These are phyloP conservation scores for Arthrobotrys sphaeroides DNA, from an alignment of 2,329 filamentous ascomycete genomes.

Conservation along the genomic window DNA sequence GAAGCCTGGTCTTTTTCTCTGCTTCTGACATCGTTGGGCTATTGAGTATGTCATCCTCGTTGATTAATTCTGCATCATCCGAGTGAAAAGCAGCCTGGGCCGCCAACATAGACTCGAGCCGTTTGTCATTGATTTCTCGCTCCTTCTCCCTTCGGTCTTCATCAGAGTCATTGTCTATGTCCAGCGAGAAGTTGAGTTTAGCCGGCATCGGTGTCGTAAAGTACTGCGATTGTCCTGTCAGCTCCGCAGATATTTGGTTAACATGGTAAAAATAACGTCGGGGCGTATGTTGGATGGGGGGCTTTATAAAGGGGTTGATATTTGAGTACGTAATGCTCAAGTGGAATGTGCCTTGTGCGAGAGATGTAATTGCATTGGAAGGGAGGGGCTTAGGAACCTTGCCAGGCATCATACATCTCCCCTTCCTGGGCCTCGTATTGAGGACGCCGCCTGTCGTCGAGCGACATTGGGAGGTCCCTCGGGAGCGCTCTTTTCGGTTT, in stretches of 20 bases:
- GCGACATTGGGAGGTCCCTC: slow-evolving; percentile 84
- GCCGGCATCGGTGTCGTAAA: slow-evolving; percentile 85
- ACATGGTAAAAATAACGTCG: slow-evolving; percentile 37
- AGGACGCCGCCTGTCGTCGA: slow-evolving; percentile 83
- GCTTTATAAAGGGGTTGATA: slow-evolving; percentile 12
- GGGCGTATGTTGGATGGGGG: not conserved
- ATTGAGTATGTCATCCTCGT: slow-evolving; percentile 80
- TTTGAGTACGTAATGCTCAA: not conserved
- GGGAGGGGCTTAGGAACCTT: slow-evolving; percentile 70
- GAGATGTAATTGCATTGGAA: slow-evolving; percentile 19
- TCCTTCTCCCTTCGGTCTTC: slow-evolving; percentile 60
- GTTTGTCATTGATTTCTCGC: slow-evolving; percentile 78
- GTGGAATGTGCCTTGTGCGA: slow-evolving; percentile 22
- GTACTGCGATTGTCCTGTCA: slow-evolving; percentile 89
- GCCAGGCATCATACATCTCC: slow-evolving; percentile 99
- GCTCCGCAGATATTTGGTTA: slow-evolving; percentile 54
- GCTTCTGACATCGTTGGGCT: slow-evolving; percentile 77
- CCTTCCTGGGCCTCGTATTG: slow-evolving; percentile 76
- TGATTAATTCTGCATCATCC: slow-evolving; percentile 75
- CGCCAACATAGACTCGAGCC: slow-evolving; percentile 94
- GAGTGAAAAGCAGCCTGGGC: slow-evolving; percentile 83
- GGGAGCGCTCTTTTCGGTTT: slow-evolving; percentile 67
- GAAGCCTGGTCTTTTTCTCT: slow-evolving; percentile 82
- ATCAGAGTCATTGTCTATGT: slow-evolving; percentile 68
- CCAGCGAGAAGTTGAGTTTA: slow-evolving; percentile 68